Conservation (phyloP, 805 yeast genomes). For the Candida arabinofermentans region DNA sequence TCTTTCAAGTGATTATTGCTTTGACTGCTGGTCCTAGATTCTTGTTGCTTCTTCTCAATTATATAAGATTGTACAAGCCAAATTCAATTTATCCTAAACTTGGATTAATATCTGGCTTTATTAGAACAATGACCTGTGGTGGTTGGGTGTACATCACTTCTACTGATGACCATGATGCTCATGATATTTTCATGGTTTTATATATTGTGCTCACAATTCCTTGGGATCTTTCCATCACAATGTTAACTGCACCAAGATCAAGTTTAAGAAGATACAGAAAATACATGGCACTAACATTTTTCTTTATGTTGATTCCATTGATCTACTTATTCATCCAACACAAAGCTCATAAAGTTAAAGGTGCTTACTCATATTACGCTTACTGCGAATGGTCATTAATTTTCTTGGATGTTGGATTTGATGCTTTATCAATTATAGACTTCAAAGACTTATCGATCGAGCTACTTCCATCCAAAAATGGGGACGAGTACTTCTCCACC, state of each 20-base stretch:
- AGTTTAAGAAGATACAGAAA: constrained; percentile 47
- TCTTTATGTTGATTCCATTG: constrained; percentile 72
- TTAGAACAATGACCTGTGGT: constrained; percentile 94
- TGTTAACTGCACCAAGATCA: constrained; percentile 43
- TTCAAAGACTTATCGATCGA: constrained; percentile 58
- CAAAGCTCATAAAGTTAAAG: constrained; percentile 79
- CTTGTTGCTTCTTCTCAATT: constrained; percentile 50
- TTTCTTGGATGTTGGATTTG: constrained; percentile 78
- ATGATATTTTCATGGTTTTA: constrained; percentile 91
- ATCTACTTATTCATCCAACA: constrained; percentile 89
- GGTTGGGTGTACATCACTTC: constrained; percentile 98
- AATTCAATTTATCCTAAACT: constrained; percentile 36
- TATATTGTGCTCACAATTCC: constrained; percentile 89
- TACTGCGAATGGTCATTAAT: constrained; percentile 93
- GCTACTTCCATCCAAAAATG: constrained; percentile 25
- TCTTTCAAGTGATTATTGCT: constrained; percentile 90
- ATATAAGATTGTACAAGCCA: constrained; percentile 41
- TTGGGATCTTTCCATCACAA: constrained; percentile 70
- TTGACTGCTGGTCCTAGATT: constrained; percentile 92
- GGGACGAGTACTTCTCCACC: constrained; percentile 23
- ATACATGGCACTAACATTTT: constrained; percentile 56
- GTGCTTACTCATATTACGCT: constrained; percentile 95
- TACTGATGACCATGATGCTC: constrained; percentile 95
- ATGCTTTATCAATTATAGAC: constrained; percentile 71
- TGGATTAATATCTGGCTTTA: constrained; percentile 58